A percentile compares a stretch with the other conserved stretches of the same genome.
phyloP scores from a whole-genome alignment of 2,329 filamentous ascomycete species.

The Elsinoe australis region DNA sequence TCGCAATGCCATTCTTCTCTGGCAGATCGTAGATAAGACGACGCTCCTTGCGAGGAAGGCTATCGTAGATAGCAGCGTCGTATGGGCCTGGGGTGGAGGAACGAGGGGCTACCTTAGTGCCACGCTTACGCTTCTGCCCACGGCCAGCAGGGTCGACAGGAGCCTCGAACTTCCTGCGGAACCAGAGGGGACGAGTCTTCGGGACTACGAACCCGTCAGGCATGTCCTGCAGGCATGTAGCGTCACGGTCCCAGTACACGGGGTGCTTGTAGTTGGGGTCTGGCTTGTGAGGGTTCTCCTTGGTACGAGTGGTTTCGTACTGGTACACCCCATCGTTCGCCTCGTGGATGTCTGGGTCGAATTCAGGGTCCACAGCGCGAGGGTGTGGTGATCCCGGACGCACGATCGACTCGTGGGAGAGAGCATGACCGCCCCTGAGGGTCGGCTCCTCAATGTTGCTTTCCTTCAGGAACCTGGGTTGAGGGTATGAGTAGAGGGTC shows the following conservation, averaged over 20 bases:
- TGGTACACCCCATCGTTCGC: neutral
- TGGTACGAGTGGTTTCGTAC: neutral
- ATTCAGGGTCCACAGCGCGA: neutral
- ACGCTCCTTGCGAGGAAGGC: constrained; percentile 2
- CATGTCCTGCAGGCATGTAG: neutral
- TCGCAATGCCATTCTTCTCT: neutral
- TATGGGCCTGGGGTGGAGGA: neutral
- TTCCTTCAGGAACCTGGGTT: no score
- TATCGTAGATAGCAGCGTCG: neutral
- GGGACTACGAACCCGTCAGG: neutral
- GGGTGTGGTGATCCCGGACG: constrained; percentile 2
- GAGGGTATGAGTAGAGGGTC: no score
- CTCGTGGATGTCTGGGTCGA: neutral
- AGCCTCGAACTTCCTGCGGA: neutral
- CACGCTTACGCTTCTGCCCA: constrained; percentile 1
- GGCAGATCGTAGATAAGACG: neutral
- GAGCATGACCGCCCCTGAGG: neutral
- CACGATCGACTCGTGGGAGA: neutral
- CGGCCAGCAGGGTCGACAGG: neutral
- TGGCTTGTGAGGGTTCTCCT: neutral
- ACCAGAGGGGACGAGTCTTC: no score
- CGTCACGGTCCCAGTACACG: neutral
- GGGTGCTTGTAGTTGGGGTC: neutral
- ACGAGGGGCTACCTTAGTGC: neutral
- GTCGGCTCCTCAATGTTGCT: neutral